Evolutionary conservation across 305 asterid species (phyloP).

Genomic region (Fraxinus sp.): DNA sequence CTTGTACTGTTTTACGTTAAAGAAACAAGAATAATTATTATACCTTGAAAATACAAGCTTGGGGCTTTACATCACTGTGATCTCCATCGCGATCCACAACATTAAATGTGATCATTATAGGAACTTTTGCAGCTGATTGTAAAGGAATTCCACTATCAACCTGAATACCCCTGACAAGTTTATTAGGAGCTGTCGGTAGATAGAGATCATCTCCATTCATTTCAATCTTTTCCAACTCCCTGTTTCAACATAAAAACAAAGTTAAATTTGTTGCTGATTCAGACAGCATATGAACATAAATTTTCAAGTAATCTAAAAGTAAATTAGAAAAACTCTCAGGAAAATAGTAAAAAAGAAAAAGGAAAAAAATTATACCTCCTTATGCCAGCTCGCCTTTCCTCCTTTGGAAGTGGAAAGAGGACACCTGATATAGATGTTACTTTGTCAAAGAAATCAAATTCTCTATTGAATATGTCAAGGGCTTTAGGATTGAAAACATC

Average conservation of each 20-base stretch:
- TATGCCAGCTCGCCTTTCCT: slow-evolving; percentile 94
- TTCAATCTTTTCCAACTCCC: slow-evolving; percentile 93
- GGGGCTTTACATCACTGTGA: slow-evolving; percentile 73
- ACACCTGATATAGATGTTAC: slow-evolving; percentile 98
- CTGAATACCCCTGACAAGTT: slow-evolving; percentile 89
- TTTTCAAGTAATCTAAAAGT: neutral
- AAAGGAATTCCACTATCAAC: slow-evolving; percentile 95
- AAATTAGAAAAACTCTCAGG: slow-evolving; percentile 20
- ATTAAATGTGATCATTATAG: slow-evolving; percentile 95
- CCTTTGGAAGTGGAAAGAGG: slow-evolving; percentile 91
- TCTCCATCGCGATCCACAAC: slow-evolving; percentile 92
- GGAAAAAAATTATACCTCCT: slow-evolving; percentile 51
- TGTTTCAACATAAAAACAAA: slow-evolving; percentile 31
- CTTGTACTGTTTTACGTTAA: neutral
- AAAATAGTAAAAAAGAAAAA: slow-evolving; percentile 1
- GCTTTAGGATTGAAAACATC: slow-evolving; percentile 82
- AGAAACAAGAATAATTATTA: slow-evolving; percentile 13
- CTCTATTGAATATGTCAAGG: slow-evolving; percentile 69
- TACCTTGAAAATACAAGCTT: slow-evolving; percentile 99
- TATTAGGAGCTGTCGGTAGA: slow-evolving; percentile 92
- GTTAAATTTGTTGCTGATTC: neutral
- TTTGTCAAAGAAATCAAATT: slow-evolving; percentile 98
- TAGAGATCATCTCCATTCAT: slow-evolving; percentile 87
- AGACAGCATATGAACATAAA: neutral
- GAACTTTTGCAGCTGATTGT: slow-evolving; percentile 99